A percentile compares a stretch with the other conserved stretches of the same genome.
These are phyloP conservation scores for Xylaria intraflava DNA, from an alignment of 495 filamentous ascomycete genomes.

Conservation along the genomic window DNA sequence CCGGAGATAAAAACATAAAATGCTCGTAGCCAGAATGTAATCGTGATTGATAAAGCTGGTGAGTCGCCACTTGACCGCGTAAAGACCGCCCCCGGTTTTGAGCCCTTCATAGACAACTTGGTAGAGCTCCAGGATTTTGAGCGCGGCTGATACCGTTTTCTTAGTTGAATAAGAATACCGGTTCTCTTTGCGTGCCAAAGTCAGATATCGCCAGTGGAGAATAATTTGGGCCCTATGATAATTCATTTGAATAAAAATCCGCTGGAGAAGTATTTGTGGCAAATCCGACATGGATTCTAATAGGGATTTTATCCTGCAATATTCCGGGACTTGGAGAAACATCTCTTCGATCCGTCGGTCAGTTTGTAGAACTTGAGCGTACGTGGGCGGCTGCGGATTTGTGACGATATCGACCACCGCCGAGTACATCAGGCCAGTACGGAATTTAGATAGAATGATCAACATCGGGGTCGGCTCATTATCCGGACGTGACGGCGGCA, in stretches of 20 bases:
- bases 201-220: conserved; percentile 29
- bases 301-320: conserved; percentile 14
- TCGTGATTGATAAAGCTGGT: conserved; percentile 29
- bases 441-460: conserved; percentile 20
- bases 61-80: conserved; percentile 28
- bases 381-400: conserved; percentile 18
- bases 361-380: conserved; percentile 26
- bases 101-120: conserved; percentile 30
- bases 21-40: conserved; percentile 34
- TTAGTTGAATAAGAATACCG: conserved; percentile 30
- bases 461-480: conserved; percentile 25
- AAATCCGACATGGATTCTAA: conserved; percentile 23
- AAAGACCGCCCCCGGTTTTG: conserved; percentile 27
- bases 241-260: conserved; percentile 27
- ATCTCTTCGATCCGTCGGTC: conserved; percentile 27
- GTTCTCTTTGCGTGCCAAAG: conserved; percentile 22
- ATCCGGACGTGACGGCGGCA: conserved; percentile 33
- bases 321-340: conserved; percentile 16
- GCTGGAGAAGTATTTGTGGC: conserved; percentile 27
- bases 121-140: conserved; percentile 28
- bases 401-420: conserved; percentile 19
- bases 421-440: conserved; percentile 20
- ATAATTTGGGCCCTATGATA: conserved; percentile 26
- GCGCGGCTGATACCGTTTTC: conserved; percentile 31
- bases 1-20: conserved; percentile 32